phyloP scores from a whole-genome alignment of 2,329 filamentous ascomycete species.

The Ceratocystis variospora region DNA sequence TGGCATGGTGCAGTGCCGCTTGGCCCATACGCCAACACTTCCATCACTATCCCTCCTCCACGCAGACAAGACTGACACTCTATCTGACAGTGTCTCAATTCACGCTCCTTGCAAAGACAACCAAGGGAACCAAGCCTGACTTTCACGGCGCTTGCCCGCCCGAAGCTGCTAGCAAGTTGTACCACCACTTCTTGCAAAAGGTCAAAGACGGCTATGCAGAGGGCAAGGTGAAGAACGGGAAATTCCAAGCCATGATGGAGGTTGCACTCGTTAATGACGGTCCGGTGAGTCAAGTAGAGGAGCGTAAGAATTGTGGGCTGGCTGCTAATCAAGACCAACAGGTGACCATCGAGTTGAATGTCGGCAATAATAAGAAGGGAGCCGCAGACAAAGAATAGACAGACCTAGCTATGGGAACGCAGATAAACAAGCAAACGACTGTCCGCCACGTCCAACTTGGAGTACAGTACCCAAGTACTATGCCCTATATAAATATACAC shows the following conservation, averaged over 20 bases:
- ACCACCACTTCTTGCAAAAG: slow-evolving; percentile 68
- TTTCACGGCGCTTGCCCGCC: slow-evolving; percentile 79
- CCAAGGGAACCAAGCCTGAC: slow-evolving; percentile 88
- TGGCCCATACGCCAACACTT: too few species aligned
- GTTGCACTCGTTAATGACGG: slow-evolving; percentile 83
- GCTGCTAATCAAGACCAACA: neutral
- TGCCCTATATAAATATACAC: too few species aligned
- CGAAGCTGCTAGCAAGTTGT: slow-evolving; percentile 65
- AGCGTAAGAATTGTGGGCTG: neutral
- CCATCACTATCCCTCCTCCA: too few species aligned
- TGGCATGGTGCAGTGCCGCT: neutral
- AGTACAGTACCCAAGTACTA: too few species aligned
- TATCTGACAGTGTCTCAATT: slow-evolving; percentile 72
- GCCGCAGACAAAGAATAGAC: neutral
- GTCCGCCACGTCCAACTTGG: too few species aligned
- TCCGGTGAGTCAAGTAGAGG: slow-evolving; percentile 34
- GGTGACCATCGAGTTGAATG: slow-evolving; percentile 21
- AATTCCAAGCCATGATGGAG: slow-evolving; percentile 99
- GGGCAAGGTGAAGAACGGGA: slow-evolving; percentile 80
- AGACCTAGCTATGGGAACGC: neutral
- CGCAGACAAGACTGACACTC: neutral
- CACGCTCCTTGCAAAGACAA: slow-evolving; percentile 81
- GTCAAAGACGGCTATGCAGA: slow-evolving; percentile 57
- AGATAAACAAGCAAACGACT: too few species aligned
- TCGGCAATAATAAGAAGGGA: slow-evolving; percentile 16